Conservation (phyloP, 75 land plant species). For the Cunninghamia lanceolata region DNA sequence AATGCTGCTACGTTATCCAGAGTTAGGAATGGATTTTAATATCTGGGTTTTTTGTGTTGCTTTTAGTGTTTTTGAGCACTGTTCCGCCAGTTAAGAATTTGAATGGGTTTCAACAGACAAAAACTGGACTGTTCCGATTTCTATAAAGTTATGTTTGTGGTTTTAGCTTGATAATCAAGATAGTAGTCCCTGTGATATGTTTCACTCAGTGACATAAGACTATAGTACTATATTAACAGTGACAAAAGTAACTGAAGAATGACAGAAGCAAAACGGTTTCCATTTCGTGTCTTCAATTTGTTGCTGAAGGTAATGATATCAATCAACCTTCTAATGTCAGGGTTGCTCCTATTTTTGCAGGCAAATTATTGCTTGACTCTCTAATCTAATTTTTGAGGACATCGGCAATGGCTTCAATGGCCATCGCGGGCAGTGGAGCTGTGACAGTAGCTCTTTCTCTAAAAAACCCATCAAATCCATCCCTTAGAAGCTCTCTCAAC, state of each 20-base stretch:
- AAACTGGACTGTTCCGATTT: neutral
- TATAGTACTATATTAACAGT: neutral
- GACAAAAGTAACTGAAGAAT: neutral
- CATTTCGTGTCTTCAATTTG: neutral
- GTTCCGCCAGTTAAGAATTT: neutral
- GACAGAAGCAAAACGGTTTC: neutral
- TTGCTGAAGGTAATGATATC: neutral
- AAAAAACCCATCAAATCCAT: neutral
- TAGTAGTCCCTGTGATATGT: neutral
- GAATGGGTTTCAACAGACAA: neutral
- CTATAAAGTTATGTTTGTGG: neutral
- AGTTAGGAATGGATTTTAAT: neutral
- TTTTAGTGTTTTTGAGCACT: neutral
- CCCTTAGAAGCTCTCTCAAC: neutral
- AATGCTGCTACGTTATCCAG: neutral
- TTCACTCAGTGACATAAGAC: neutral
- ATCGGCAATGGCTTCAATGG: constrained; percentile 4
- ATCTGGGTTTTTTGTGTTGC: neutral
- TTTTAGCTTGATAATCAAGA: neutral
- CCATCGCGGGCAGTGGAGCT: constrained; percentile 7
- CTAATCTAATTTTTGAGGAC: neutral
- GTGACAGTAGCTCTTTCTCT: neutral
- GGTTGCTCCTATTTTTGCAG: neutral
- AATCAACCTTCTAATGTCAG: neutral
- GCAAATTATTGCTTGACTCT: neutral